These are phyloP conservation scores for Eucalyptus leucophloia DNA, from an alignment of 345 rosid species.

Conservation along the genomic window DNA sequence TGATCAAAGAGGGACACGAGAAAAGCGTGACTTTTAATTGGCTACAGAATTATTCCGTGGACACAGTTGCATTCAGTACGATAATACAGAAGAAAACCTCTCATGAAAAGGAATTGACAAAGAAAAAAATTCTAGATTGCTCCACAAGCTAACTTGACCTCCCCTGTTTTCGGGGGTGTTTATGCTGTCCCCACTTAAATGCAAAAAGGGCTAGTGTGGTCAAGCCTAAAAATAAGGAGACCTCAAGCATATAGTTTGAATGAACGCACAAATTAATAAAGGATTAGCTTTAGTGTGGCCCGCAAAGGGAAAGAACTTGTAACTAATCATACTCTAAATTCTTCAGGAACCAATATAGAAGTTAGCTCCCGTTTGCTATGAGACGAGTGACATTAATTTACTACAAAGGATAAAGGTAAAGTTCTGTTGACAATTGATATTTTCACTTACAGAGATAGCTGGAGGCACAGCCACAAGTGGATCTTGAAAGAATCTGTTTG, in stretches of 20 bases:
- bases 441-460: no score
- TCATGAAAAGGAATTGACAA: background rate
- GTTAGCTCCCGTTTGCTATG: no score
- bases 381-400: no score
- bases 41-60: background rate
- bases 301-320: background rate
- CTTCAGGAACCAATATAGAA: no score
- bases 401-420: no score
- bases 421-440: no score
- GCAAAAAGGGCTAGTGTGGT: background rate
- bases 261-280: background rate
- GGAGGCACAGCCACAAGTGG: constrained; percentile 19
- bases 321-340: background rate
- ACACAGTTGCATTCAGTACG: background rate
- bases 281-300: background rate
- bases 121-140: background rate
- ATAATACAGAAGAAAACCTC: no score
- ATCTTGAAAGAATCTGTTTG: constrained; percentile 83
- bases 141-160: background rate
- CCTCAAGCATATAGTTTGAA: background rate
- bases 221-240: background rate
- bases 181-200: background rate
- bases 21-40: background rate
- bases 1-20: background rate
- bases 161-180: background rate